Percentiles rank a stretch among this genome's conserved stretches.
Evolutionary conservation across 2,329 filamentous ascomycete genomes (phyloP).

Genomic region (Lojkania enalia): DNA sequence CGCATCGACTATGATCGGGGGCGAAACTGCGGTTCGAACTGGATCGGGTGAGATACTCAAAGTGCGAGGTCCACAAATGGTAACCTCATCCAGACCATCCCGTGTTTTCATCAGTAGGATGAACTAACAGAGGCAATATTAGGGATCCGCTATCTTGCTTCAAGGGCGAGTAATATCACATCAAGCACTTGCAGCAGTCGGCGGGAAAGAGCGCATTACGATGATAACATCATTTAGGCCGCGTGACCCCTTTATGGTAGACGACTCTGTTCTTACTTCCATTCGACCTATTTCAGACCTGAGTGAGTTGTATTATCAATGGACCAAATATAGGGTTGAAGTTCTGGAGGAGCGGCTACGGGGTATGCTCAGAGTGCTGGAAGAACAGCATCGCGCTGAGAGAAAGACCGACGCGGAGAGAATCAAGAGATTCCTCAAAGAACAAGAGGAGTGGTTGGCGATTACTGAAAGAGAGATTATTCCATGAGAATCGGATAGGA

Average conservation of each 20-base stretch:
- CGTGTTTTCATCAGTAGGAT: background rate
- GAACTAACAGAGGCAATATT: no score
- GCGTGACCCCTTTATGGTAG: conserved; percentile 43
- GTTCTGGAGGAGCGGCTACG: conserved; percentile 15
- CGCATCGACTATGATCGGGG: conserved; percentile 53
- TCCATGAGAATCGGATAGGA: no score
- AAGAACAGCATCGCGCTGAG: background rate
- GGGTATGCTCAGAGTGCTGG: background rate
- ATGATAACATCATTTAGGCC: conserved; percentile 54
- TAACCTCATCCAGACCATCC: conserved; percentile 22
- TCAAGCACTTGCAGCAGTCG: conserved; percentile 47
- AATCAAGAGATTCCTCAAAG: background rate
- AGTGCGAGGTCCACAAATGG: conserved; percentile 50
- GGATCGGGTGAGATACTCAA: conserved; percentile 52
- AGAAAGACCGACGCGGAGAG: background rate
- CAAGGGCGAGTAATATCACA: conserved; percentile 54
- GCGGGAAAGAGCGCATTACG: conserved; percentile 51
- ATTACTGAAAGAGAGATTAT: background rate
- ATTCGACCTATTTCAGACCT: conserved; percentile 45
- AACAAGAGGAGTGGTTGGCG: background rate
- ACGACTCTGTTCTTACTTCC: conserved; percentile 47
- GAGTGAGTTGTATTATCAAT: conserved; percentile 45
- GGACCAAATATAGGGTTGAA: conserved; percentile 46
- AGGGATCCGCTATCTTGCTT: conserved; percentile 45
- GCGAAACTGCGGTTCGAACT: conserved; percentile 65